Base-by-base conservation (phyloP, 2,329 filamentous ascomycete genomes). In the Madurella mycetomatis region DNA sequence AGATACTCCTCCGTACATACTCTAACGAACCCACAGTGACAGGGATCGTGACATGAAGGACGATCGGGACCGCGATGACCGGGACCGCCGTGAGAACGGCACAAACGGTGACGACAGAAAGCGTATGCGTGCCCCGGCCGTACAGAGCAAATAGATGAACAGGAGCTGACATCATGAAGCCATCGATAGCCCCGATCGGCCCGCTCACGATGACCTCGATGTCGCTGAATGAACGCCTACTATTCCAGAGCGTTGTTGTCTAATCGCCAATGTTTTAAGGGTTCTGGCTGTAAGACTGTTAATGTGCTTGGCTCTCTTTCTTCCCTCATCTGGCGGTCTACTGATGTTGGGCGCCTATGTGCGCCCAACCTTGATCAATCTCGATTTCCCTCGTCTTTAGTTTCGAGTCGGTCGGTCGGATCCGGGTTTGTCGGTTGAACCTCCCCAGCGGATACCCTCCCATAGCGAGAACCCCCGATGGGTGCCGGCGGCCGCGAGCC, bases 151-250 rank as follows among this genome's bases (percentile, higher is more conserved):
- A 66, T 60, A 62, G 16, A 19, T 49, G 48, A 47, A 51, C 50
- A 43, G 18, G 12, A 47, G 43, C 41, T 56, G 39, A 60, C 59
- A 48, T 62, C 64, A 52, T 65, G 51, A 57, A 78, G 77, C 82
- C 69, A 76, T 87, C 66, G 90, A 95, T 63, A 90, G 88, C 65
- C 87, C 90, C 63, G 84, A 88, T 58, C 85, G 89, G 60, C 86
- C 89, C 60, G 86, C 85, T 65, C 90, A 96, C 68, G 94, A 99
- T 71, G 94, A 99, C 69, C 83, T 97, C 69, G 94, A 99, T 72
- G 92, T 94, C 68, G 92, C 92, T 67, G 94, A 97, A 76, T 86
- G 77, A 57, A 42, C 49, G 31, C 17, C 39, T 34, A 45, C 39
- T 32, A 5, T 42, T 45, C n/a, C 16, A 25, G 47, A 18, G n/a